Evolutionary conservation across 2,329 filamentous ascomycete species (phyloP).

Genomic region (Parafenestella ontariensis): DNA sequence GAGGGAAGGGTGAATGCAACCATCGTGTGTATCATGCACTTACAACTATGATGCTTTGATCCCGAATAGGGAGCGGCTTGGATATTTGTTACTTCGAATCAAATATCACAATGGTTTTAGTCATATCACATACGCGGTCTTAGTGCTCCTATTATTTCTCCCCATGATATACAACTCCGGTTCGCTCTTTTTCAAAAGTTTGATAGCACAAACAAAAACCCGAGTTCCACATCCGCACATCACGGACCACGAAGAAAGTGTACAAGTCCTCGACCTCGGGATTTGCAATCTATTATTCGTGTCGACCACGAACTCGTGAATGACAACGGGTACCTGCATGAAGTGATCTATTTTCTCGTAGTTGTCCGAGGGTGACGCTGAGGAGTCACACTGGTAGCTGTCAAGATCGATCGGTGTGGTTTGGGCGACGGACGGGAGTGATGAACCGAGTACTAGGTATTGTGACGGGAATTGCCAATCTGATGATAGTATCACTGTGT

Average conservation of each 20-base stretch:
- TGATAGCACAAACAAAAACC: too few species aligned
- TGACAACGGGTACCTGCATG: constrained; percentile 14
- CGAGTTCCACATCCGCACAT: not conserved
- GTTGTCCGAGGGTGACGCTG: not conserved
- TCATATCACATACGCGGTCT: too few species aligned
- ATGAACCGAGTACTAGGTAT: not conserved
- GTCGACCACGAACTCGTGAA: not conserved
- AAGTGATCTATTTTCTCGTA: not conserved
- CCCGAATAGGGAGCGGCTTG: too few species aligned
- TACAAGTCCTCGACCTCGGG: not conserved
- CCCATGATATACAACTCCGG: too few species aligned
- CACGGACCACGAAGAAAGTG: not conserved
- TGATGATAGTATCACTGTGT: not conserved
- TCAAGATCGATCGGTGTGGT: constrained; percentile 1
- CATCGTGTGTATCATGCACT: too few species aligned
- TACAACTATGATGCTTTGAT: too few species aligned
- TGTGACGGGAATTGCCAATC: not conserved
- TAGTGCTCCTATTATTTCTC: too few species aligned
- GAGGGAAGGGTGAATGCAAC: too few species aligned
- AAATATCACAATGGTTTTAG: too few species aligned
- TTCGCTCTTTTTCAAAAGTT: too few species aligned
- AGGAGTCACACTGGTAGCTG: constrained; percentile 18
- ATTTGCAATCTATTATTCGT: not conserved
- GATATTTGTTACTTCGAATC: too few species aligned
- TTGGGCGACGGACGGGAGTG: not conserved